Evolutionary conservation across 2,329 filamentous ascomycete genomes (phyloP), one percentile per base, ranked within the genome.

Genomic region (Beauveria caledonica): DNA sequence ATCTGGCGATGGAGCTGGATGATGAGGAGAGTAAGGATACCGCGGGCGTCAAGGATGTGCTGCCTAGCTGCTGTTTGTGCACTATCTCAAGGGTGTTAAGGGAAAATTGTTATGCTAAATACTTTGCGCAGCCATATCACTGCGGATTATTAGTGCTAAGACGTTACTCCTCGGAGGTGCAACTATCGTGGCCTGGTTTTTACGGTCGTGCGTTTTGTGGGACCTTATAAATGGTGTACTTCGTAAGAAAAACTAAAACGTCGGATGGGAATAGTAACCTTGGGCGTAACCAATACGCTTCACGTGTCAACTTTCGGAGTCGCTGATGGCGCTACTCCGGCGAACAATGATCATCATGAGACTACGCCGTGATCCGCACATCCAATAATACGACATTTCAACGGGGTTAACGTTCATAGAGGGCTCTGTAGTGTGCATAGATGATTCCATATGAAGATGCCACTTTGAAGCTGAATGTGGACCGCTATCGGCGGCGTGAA

Each of bases 41-140:
- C 4, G 91, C 88, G 0, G 92, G 90, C 58, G 86, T 93, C 45
- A 86, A 90, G 69, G 93, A 96, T 64, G 91, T 97, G 64, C 94
- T 94, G 62, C 91, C 94, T 94, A 99, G 75, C 76, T 99, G 68
- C 78, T 99, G 64, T 99, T 99, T 74, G 92, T 97, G 70, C 94
- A 99, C 76, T 97, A 96, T 72, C 91, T 95, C 78, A 89, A 95
- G 69, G 87, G 90, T 67, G 92, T 92, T 60, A 97, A 97, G 83
- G 33, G 11, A 45, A 27, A 50, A 19, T 50, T 27, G 1, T 11
- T 11, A 29, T n/a, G 25, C 25, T 19, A 10, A 21, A 50, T 21
- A 25, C 4, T 21, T n/a, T 29, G 17, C 27, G 4, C 29, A 29
- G 9, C 48, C 17, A 9, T 11, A 7, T 50, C 8, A 11, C 10